A percentile compares a stretch with the other conserved stretches of the same genome.
Evolutionary conservation across 306 rosid species (phyloP).

Genomic region (Quercus engelmannii): DNA sequence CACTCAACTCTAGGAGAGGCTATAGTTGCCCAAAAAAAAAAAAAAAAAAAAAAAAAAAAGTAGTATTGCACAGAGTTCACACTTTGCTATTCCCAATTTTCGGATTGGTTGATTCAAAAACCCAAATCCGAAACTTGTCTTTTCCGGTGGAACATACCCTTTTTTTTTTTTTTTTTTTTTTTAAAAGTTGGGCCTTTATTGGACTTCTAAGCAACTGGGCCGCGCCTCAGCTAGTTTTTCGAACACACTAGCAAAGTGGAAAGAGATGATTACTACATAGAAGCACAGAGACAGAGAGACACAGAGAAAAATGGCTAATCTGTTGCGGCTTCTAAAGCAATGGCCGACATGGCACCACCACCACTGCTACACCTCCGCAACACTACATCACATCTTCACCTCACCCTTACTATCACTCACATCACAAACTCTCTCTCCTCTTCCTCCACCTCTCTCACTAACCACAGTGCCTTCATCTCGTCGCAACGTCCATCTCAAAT

Average conservation of each 20-base stretch:
- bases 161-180: not conserved
- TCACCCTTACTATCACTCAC: slow-evolving; percentile 17
- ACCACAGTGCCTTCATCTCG: slow-evolving; percentile 34
- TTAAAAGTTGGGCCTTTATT: no score
- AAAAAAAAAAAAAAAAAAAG: no score
- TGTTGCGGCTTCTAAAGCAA: slow-evolving; percentile 54
- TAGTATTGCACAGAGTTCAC: no score
- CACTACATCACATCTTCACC: slow-evolving; percentile 23
- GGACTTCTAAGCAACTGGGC: not conserved
- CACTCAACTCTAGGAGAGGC: no score
- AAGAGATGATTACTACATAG: not conserved
- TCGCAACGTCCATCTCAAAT: slow-evolving; percentile 28
- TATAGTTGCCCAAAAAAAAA: no score
- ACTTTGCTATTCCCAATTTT: no score
- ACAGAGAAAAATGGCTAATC: slow-evolving; percentile 27
- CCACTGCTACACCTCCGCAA: slow-evolving; percentile 13
- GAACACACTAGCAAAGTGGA: not conserved
- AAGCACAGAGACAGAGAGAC: not conserved
- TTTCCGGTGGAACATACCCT: no score
- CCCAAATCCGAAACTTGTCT: no score
- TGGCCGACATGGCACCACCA: slow-evolving; percentile 44
- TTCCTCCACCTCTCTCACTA: slow-evolving; percentile 22
- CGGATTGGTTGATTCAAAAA: no score
- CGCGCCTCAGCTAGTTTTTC: not conserved
- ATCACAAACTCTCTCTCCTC: slow-evolving; percentile 11